phyloP scores from a whole-genome alignment of 176 grass and related monocot genomes.

The Olyra latifolia region DNA sequence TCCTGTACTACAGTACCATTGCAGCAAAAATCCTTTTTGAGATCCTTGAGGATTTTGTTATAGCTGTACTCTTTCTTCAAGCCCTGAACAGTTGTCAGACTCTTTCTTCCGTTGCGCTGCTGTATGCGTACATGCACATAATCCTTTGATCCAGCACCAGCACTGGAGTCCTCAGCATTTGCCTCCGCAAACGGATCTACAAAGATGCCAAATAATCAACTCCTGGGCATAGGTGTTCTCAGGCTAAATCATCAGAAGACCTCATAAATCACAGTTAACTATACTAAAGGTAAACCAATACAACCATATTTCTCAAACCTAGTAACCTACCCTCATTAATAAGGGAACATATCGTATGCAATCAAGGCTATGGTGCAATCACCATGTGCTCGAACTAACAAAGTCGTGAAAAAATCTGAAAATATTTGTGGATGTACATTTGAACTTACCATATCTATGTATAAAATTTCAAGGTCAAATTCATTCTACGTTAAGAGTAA shows the following conservation, averaged over 20 bases:
- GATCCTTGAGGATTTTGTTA: conserved; percentile 64
- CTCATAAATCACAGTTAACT: background rate
- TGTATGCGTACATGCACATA: conserved; percentile 68
- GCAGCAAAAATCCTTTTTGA: conserved; percentile 70
- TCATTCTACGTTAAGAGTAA: too few relatives aligned
- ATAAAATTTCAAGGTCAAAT: too few relatives aligned
- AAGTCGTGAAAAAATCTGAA: too few relatives aligned
- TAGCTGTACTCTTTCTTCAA: conserved; percentile 75
- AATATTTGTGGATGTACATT: too few relatives aligned
- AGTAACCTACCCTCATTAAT: background rate
- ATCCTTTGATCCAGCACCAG: conserved; percentile 59
- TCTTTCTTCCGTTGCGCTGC: conserved; percentile 77
- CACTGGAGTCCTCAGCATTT: conserved; percentile 63
- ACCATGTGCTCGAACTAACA: too few relatives aligned
- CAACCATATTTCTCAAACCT: background rate
- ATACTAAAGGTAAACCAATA: background rate
- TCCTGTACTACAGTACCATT: conserved; percentile 71
- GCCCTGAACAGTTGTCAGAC: conserved; percentile 67
- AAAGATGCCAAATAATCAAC: conserved; percentile 7
- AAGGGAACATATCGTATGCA: too few relatives aligned
- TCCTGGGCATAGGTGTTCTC: background rate
- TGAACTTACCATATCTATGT: too few relatives aligned
- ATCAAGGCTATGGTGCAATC: too few relatives aligned
- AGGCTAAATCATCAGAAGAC: background rate
- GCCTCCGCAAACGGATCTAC: conserved; percentile 67